A percentile compares a stretch with the other conserved stretches of the same genome.
Evolutionary conservation across 768 basidiomycete species (phyloP).

Genomic region (Gloeopeniophorella convolvens): DNA sequence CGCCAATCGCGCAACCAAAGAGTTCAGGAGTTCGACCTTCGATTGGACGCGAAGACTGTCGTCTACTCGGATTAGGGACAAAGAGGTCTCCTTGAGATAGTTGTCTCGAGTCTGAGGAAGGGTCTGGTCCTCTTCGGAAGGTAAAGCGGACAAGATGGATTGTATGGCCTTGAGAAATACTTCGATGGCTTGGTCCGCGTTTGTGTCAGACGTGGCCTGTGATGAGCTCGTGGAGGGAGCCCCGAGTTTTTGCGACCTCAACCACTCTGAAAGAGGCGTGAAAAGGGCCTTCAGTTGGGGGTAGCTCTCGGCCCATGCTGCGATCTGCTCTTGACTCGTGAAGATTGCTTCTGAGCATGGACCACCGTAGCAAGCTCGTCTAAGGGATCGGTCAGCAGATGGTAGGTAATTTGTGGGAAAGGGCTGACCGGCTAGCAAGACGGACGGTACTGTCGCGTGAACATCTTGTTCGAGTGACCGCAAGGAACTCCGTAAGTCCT

Average conservation of each 20-base stretch:
- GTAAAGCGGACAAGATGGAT: slow-evolving; percentile 41
- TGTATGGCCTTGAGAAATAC: slow-evolving; percentile 62
- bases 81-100: slow-evolving; percentile 46
- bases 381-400: too few species aligned
- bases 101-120: slow-evolving; percentile 35
- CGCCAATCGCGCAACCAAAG: slow-evolving; percentile 35
- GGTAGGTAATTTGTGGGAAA: too few species aligned
- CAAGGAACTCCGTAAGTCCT: not conserved
- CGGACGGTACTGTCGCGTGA: not conserved
- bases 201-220: slow-evolving; percentile 14
- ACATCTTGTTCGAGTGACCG: not conserved
- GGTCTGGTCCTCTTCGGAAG: slow-evolving; percentile 26
- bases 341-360: slow-evolving; percentile 6
- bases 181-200: slow-evolving; percentile 46
- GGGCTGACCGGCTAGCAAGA: slow-evolving; percentile 14
- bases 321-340: not conserved
- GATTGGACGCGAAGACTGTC: slow-evolving; percentile 41
- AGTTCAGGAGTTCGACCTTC: slow-evolving; percentile 37
- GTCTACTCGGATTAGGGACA: slow-evolving; percentile 39
- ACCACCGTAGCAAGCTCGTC: slow-evolving; percentile 11
- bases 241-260: slow-evolving; percentile 15
- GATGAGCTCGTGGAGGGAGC: not conserved
- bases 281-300: slow-evolving; percentile 29
- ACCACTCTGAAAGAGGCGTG: slow-evolving; percentile 29
- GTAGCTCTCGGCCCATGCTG: slow-evolving; percentile 13